Evolutionary conservation across 345 rosid species (phyloP).

Genomic region (Eucalyptus decipiens): DNA sequence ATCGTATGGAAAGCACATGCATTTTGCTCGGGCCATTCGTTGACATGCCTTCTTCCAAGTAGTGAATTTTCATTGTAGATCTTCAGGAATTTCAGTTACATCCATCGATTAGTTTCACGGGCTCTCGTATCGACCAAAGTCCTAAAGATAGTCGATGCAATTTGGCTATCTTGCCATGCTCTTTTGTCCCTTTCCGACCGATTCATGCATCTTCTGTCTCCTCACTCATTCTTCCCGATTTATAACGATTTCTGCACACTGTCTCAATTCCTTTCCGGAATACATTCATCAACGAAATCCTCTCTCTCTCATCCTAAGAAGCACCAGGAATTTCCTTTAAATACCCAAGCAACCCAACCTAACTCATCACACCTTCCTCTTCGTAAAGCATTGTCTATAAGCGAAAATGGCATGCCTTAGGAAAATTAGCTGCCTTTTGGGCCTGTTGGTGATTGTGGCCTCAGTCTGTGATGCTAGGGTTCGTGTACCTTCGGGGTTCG

Average conservation of each 20-base stretch:
- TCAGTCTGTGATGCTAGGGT: background rate
- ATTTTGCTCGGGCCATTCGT: background rate
- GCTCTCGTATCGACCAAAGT: background rate
- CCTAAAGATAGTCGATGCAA: background rate
- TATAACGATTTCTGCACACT: background rate
- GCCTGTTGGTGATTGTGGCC: background rate
- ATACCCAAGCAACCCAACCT: background rate
- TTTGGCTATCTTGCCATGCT: background rate
- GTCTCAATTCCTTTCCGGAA: too few species aligned
- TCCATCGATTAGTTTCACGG: too few species aligned
- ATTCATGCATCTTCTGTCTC: background rate
- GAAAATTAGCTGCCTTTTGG: background rate
- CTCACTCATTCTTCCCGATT: background rate
- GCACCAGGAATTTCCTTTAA: background rate
- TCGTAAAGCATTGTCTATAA: background rate
- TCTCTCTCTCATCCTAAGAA: background rate
- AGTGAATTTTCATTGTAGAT: too few species aligned
- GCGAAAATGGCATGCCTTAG: background rate
- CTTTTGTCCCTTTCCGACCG: background rate
- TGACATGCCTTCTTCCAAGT: background rate
- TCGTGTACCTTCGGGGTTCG: background rate
- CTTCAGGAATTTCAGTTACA: too few species aligned
- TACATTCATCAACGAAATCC: background rate
- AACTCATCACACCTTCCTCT: background rate
- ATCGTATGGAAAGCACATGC: background rate